A percentile compares a stretch with the other conserved stretches of the same genome.
These are phyloP conservation scores for Alternaria angustiovoidea DNA, from an alignment of 2,329 filamentous ascomycete species.

Conservation along the genomic window DNA sequence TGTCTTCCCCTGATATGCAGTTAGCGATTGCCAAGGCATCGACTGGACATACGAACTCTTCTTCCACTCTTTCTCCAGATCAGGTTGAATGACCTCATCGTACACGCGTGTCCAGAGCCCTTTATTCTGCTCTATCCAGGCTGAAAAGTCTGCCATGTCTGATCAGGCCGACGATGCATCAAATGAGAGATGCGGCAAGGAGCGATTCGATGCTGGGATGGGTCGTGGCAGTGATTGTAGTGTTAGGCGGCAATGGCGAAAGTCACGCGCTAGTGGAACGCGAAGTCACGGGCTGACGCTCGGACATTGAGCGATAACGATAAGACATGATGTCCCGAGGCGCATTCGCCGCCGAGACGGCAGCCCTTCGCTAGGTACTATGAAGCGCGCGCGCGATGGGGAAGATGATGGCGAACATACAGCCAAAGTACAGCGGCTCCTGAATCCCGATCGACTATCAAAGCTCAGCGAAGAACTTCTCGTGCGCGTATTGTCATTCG, in stretches of 20 bases:
- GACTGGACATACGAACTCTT: constrained; percentile 32
- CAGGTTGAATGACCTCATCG: constrained; percentile 46
- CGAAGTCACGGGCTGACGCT: constrained; percentile 35
- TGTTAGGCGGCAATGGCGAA: constrained; percentile 13
- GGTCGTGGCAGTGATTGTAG: background rate
- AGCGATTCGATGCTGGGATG: background rate
- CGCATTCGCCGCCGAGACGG: constrained; percentile 16
- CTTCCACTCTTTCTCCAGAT: constrained; percentile 45
- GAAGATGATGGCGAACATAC: constrained; percentile 36
- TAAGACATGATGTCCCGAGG: constrained; percentile 17
- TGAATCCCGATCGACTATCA: constrained; percentile 69
- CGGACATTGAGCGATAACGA: constrained; percentile 28
- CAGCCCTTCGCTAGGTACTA: constrained; percentile 18
- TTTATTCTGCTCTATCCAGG: constrained; percentile 43
- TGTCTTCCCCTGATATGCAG: constrained; percentile 32
- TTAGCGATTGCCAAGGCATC: constrained; percentile 11
- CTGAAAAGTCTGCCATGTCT: constrained; percentile 38
- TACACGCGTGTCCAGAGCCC: constrained; percentile 41
- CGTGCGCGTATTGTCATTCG: constrained; percentile 79
- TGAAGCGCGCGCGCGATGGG: constrained; percentile 51
- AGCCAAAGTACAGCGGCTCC: constrained; percentile 57
- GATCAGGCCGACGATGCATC: constrained; percentile 2
- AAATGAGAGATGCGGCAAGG: background rate
- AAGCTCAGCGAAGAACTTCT: constrained; percentile 86
- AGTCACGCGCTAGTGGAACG: constrained; percentile 19